Base-by-base conservation (phyloP, 192 early-diverging fungal genomes). In the Backusella morwellensis region DNA sequence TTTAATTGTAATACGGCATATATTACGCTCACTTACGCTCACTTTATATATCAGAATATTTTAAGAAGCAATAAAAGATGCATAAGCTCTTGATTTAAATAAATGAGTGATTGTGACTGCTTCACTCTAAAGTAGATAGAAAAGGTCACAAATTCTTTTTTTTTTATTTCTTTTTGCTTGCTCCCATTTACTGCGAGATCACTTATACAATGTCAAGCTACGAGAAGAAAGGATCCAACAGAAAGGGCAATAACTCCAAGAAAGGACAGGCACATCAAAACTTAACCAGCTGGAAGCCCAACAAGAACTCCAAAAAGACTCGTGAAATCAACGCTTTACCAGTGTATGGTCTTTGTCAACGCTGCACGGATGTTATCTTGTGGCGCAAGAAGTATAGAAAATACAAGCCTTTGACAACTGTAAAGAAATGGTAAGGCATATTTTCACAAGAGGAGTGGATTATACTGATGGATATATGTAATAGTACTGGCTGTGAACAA, bases 321-420 rank as follows among this genome's bases (percentile, higher is more conserved):
- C 84, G 90, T 68, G 88, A 82, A 68, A 97, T 97, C 74, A 86
- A 93, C 35, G 84, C 86, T 6, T 83, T 93, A 67, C 96, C 96
- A 0, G 91, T 95, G 0, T 87, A 91, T 68, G 96, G 97, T 35
- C 85, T 99, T 52, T 94, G 92, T 79, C 77, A 88, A 67, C 84
- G 88, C 54, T 94, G 92, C 83, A 90, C 89, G 19, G 92, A 94
- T 59, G 89, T 93, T 44, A 87, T 95, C 29, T 77, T 90, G 82
- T 95, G 91, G 92, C 87, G 94, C 69, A 97, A 99, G 83, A 93
- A 95, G 83, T 96, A 95, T 87, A 92, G 92, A 81, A 96, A 98
- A 85, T 99, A 99, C 87, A 99, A 98, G 88, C 95, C 96, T 41
- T 89, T 99, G 78, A 96, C 96, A 26, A 88, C 87, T 29, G 89